These are phyloP conservation scores for Sarcodon sp. DNA, from an alignment of 768 basidiomycete species.

Conservation along the genomic window DNA sequence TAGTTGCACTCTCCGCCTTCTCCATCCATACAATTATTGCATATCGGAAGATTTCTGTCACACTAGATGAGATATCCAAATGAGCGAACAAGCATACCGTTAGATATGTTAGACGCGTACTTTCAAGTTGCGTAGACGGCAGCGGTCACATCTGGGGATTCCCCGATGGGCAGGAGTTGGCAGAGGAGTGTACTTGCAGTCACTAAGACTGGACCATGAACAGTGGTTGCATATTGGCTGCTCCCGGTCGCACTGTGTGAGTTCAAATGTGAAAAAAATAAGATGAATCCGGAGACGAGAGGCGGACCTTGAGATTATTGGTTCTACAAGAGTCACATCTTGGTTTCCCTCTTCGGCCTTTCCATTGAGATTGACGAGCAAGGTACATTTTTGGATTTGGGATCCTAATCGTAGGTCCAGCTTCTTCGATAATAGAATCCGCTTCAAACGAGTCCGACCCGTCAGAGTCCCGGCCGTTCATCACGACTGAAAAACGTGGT, in stretches of 20 bases:
- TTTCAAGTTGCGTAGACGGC: conserved; percentile 54
- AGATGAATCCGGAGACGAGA: conserved; percentile 1
- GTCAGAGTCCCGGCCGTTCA: conserved; percentile 6
- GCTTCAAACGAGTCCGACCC: conserved; percentile 13
- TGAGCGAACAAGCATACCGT: conserved; percentile 2
- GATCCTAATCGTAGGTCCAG: conserved; percentile 44
- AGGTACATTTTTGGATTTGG: conserved; percentile 56
- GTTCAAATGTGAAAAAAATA: conserved; percentile 7
- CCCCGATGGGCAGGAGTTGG: conserved; percentile 68
- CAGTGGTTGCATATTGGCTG: conserved; percentile 64
- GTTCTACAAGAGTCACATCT: conserved; percentile 62
- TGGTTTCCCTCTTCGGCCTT: conserved; percentile 62
- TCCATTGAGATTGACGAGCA: conserved; percentile 64
- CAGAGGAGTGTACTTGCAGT: conserved; percentile 62
- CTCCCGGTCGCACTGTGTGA: conserved; percentile 51
- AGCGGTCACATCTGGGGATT: conserved; percentile 62
- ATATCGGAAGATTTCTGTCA: conserved; percentile 59
- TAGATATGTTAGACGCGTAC: conserved; percentile 20
- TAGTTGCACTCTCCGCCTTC: conserved; percentile 51
- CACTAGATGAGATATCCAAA: conserved; percentile 27
- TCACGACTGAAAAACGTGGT: neutral
- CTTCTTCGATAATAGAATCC: conserved; percentile 12
- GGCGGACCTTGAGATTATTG: conserved; percentile 57
- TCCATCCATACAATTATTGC: conserved; percentile 50
- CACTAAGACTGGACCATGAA: conserved; percentile 46